phyloP scores from a whole-genome alignment of 176 grass and related monocot species.

The Triticum timopheevii region DNA sequence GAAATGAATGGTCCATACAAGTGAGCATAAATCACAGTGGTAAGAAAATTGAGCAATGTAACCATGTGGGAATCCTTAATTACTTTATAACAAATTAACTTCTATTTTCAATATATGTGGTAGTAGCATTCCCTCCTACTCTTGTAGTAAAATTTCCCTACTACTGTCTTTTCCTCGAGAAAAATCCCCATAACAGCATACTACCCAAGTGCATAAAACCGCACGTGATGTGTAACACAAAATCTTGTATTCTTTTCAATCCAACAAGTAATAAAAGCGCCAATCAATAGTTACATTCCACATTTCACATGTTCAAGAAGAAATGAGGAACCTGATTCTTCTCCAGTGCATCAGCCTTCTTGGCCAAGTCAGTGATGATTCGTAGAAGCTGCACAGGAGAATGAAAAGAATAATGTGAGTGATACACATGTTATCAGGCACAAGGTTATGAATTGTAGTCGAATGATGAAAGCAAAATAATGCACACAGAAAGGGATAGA shows the following conservation, averaged over 20 bases:
- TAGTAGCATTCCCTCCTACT: background rate
- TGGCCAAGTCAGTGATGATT: slow-evolving; percentile 45
- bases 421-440: background rate
- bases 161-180: background rate
- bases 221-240: slow-evolving; percentile 9
- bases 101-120: background rate
- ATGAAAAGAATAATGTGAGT: slow-evolving; percentile 26
- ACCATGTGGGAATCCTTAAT: background rate
- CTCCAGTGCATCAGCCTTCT: slow-evolving; percentile 58
- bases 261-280: slow-evolving; percentile 16
- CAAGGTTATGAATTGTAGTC: background rate
- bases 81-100: background rate
- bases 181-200: background rate
- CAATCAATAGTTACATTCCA: slow-evolving; percentile 1
- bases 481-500: slow-evolving; percentile 18
- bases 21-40: background rate
- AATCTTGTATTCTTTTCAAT: slow-evolving; percentile 17
- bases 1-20: slow-evolving; percentile 13
- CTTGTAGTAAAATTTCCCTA: too few relatives aligned
- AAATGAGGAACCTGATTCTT: slow-evolving; percentile 62
- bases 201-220: background rate
- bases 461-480: slow-evolving; percentile 14
- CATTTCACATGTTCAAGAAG: slow-evolving; percentile 18
- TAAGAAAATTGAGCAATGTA: slow-evolving; percentile 6
- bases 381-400: slow-evolving; percentile 55